Evolutionary conservation across 768 basidiomycete genomes (phyloP).

Genomic region (Leucocoprinus birnbaumii): DNA sequence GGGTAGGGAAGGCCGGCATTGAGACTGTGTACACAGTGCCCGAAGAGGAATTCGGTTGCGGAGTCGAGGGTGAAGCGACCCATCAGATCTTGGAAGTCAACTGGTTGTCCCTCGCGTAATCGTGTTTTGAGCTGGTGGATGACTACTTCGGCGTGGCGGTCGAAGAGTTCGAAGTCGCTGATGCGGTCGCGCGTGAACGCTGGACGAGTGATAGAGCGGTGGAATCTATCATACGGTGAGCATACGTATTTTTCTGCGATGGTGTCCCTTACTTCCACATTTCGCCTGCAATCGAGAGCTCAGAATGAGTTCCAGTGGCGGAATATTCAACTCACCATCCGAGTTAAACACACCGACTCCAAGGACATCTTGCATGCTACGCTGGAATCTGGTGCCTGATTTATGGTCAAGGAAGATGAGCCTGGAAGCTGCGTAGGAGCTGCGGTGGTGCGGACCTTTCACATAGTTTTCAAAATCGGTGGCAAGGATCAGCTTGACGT

Average conservation of each 20-base stretch:
- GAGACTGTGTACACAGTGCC: conserved; percentile 52
- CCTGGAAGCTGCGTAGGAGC: background rate
- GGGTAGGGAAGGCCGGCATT: conserved; percentile 51
- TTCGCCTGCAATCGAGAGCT: conserved; percentile 25
- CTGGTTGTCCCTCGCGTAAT: conserved; percentile 43
- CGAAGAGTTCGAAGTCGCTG: conserved; percentile 59
- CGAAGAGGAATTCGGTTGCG: conserved; percentile 66
- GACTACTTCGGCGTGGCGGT: conserved; percentile 45
- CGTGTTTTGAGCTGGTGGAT: conserved; percentile 45
- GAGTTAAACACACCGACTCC: conserved; percentile 71
- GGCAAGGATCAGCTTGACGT: conserved; percentile 55
- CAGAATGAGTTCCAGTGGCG: background rate
- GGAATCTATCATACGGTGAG: conserved; percentile 35
- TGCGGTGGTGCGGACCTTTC: conserved; percentile 37
- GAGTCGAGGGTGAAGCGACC: conserved; percentile 65
- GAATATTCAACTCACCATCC: conserved; percentile 40
- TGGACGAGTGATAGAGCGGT: conserved; percentile 62
- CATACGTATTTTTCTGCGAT: background rate
- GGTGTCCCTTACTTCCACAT: conserved; percentile 33
- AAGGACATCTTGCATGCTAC: conserved; percentile 43
- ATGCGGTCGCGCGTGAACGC: conserved; percentile 62
- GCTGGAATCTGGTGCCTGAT: conserved; percentile 40
- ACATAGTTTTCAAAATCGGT: conserved; percentile 58
- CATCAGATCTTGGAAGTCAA: conserved; percentile 67
- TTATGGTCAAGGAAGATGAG: background rate